Conservation (phyloP, 495 filamentous ascomycete species). For the Clavariopsis aquatica region DNA sequence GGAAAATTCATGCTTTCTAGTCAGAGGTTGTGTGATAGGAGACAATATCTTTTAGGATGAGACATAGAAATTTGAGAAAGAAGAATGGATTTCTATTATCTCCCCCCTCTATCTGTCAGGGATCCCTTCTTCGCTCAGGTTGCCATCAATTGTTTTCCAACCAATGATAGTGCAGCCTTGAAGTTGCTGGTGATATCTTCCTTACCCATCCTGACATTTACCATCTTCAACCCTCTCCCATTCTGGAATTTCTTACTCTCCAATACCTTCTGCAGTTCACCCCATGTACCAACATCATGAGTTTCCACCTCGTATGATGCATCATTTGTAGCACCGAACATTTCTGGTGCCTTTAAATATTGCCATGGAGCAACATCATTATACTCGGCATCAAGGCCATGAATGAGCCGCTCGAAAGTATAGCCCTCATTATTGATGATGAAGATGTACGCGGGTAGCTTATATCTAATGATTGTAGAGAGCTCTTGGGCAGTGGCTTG, state of each 20-base stretch:
- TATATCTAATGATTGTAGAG: constrained; percentile 76
- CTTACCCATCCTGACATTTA: constrained; percentile 52
- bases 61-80: too few species aligned
- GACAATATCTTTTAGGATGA: too few species aligned
- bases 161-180: constrained; percentile 38
- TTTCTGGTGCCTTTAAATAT: constrained; percentile 50
- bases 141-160: constrained; percentile 14
- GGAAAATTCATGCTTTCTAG: neutral
- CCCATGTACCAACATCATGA: constrained; percentile 41
- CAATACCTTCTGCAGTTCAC: constrained; percentile 46
- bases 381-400: constrained; percentile 71
- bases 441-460: constrained; percentile 69
- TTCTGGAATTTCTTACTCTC: constrained; percentile 42
- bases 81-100: too few species aligned
- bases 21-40: too few species aligned
- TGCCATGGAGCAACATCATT: constrained; percentile 81
- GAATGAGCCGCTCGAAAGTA: constrained; percentile 55
- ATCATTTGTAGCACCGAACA: constrained; percentile 49
- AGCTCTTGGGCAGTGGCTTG: constrained; percentile 83
- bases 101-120: too few species aligned
- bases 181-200: constrained; percentile 47
- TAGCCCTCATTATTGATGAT: constrained; percentile 27
- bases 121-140: neutral
- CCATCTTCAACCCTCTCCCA: constrained; percentile 49
- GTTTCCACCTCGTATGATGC: constrained; percentile 40